Percentiles rank a stretch among this genome's conserved stretches.
Evolutionary conservation across 176 grass and related monocot species (phyloP).

Genomic region (Phoenix dactylifera): DNA sequence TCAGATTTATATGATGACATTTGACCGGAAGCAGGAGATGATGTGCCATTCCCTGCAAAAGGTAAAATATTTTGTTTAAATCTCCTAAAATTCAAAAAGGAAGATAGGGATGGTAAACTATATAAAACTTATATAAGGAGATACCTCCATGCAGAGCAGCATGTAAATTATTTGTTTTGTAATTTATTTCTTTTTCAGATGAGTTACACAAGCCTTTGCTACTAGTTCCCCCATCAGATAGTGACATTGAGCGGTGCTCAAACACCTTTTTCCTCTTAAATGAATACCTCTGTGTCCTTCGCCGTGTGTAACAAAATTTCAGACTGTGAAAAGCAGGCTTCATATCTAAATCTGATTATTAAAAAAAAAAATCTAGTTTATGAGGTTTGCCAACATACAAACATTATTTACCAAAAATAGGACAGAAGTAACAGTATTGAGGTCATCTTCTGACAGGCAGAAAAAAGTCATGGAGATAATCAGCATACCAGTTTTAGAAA

Average conservation of each 20-base stretch:
- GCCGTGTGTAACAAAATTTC: slow-evolving; percentile 73
- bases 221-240: slow-evolving; percentile 19
- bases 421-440: no score
- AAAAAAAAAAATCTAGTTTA: slow-evolving; percentile 19
- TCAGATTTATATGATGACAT: slow-evolving; percentile 42
- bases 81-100: no score
- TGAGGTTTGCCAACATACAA: background rate
- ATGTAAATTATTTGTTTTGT: slow-evolving; percentile 24
- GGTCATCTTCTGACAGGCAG: no score
- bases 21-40: slow-evolving; percentile 26
- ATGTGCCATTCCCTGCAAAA: slow-evolving; percentile 52
- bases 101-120: no score
- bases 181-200: slow-evolving; percentile 31
- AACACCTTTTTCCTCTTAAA: slow-evolving; percentile 81
- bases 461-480: background rate
- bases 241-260: slow-evolving; percentile 34
- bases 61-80: no score
- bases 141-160: slow-evolving; percentile 29
- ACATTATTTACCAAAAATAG: background rate
- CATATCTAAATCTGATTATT: slow-evolving; percentile 48
- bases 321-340: slow-evolving; percentile 58
- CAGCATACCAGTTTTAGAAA: slow-evolving; percentile 50
- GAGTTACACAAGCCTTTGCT: slow-evolving; percentile 19
- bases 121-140: no score
- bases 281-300: slow-evolving; percentile 72